A percentile compares a stretch with the other conserved stretches of the same genome.
Evolutionary conservation across 345 rosid genomes (phyloP).

Genomic region (Populus deltoides): DNA sequence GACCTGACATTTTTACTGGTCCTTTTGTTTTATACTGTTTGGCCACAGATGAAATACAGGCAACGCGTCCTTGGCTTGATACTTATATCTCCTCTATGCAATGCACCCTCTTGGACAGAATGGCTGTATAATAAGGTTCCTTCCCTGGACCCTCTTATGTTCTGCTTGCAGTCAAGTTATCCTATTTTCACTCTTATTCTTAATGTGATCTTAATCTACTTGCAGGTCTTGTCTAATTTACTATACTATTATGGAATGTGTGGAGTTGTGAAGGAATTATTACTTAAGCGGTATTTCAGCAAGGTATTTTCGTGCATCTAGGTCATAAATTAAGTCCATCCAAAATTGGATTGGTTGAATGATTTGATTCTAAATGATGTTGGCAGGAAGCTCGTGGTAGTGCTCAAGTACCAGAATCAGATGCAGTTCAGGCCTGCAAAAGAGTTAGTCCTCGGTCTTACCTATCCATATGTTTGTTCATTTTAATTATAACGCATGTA

Average conservation of each 20-base stretch:
- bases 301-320: slow-evolving; percentile 51
- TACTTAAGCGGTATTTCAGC: slow-evolving; percentile 84
- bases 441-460: slow-evolving; percentile 52
- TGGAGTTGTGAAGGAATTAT: slow-evolving; percentile 81
- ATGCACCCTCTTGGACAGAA: slow-evolving; percentile 85
- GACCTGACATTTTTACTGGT: slow-evolving; percentile 8
- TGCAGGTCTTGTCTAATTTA: slow-evolving; percentile 79
- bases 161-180: slow-evolving; percentile 1
- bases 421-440: slow-evolving; percentile 74
- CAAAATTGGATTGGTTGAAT: slow-evolving; percentile 16
- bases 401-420: slow-evolving; percentile 76
- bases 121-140: slow-evolving; percentile 85
- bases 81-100: slow-evolving; percentile 93
- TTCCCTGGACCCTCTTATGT: slow-evolving; percentile 18
- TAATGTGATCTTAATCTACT: slow-evolving; percentile 8
- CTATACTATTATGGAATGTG: slow-evolving; percentile 94
- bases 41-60: slow-evolving; percentile 81
- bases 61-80: slow-evolving; percentile 86
- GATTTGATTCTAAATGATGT: slow-evolving; percentile 26
- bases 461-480: slow-evolving; percentile 2
- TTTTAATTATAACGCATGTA: not conserved
- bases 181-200: not conserved
- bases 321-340: slow-evolving; percentile 7
- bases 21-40: slow-evolving; percentile 5
- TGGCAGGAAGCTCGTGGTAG: slow-evolving; percentile 78